Evolutionary conservation across 176 grass and related monocot species (phyloP).

Genomic region (Elaeis guineensis): DNA sequence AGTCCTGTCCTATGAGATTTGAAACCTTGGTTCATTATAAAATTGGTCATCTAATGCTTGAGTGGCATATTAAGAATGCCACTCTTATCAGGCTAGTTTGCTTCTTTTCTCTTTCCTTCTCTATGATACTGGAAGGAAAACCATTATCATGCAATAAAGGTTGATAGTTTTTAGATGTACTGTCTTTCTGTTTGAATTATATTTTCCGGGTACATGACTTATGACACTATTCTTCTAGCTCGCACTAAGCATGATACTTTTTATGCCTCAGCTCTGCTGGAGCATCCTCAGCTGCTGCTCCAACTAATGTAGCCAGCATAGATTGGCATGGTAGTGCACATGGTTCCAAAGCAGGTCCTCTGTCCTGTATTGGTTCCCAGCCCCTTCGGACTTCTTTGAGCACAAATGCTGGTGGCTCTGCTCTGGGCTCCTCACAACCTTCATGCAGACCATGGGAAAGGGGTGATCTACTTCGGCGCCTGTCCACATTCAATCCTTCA

Average conservation of each 20-base stretch:
- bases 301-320: conserved; percentile 74
- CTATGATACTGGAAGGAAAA: background rate
- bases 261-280: conserved; percentile 76
- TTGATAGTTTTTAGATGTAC: no score
- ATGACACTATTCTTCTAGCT: background rate
- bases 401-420: conserved; percentile 63
- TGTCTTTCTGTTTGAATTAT: no score
- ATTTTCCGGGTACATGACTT: no score
- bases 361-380: conserved; percentile 43
- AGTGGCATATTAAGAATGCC: no score
- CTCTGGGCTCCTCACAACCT: conserved; percentile 47
- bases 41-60: no score
- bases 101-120: background rate
- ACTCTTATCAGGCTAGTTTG: no score
- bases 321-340: conserved; percentile 75
- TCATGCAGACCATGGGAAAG: conserved; percentile 92
- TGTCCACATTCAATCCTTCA: conserved; percentile 71
- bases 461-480: conserved; percentile 73
- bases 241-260: conserved; percentile 6
- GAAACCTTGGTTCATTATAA: no score
- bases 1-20: no score
- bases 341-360: conserved; percentile 62
- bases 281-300: conserved; percentile 65
- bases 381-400: conserved; percentile 52
- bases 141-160: no score